Conservation (phyloP, 352 stramenopile species). For the Phytophthora nicotianae region DNA sequence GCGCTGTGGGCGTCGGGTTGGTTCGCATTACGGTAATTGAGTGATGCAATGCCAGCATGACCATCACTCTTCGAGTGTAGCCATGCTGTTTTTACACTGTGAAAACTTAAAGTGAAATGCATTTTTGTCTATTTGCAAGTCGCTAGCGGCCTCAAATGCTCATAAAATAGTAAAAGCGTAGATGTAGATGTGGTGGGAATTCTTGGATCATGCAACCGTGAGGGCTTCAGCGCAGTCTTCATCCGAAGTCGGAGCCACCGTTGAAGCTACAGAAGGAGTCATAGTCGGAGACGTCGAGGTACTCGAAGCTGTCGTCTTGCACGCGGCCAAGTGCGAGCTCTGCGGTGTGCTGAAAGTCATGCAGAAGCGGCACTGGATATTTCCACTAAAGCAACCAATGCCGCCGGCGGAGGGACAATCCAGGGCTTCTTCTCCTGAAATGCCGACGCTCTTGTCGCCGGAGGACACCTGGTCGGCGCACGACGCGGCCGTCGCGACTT, state of each 20-base stretch:
- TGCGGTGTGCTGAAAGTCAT: constrained; percentile 24
- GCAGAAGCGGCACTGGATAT: constrained; percentile 35
- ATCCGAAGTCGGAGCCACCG: neutral
- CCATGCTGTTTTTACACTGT: constrained; percentile 8
- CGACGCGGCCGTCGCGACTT: constrained; percentile 17
- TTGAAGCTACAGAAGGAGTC: constrained; percentile 1
- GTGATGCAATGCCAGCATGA: neutral
- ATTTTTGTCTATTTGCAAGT: constrained; percentile 16
- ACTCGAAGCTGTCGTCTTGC: constrained; percentile 14
- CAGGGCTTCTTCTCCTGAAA: constrained; percentile 31
- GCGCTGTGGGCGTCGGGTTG: neutral
- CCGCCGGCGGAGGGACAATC: constrained; percentile 33
- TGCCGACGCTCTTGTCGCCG: constrained; percentile 40
- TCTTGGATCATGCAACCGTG: constrained; percentile 13
- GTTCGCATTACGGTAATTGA: neutral
- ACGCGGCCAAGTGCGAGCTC: constrained; percentile 32
- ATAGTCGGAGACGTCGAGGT: constrained; percentile 9
- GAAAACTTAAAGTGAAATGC: neutral
- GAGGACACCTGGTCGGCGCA: constrained; percentile 34
- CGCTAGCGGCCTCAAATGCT: constrained; percentile 5
- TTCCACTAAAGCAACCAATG: constrained; percentile 37
- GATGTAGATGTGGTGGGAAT: neutral
- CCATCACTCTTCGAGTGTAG: constrained; percentile 20
- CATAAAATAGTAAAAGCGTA: constrained; percentile 10
- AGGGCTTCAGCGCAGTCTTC: constrained; percentile 23